Conservation (phyloP, 345 rosid species). For the Eucalyptus fibrosa region DNA sequence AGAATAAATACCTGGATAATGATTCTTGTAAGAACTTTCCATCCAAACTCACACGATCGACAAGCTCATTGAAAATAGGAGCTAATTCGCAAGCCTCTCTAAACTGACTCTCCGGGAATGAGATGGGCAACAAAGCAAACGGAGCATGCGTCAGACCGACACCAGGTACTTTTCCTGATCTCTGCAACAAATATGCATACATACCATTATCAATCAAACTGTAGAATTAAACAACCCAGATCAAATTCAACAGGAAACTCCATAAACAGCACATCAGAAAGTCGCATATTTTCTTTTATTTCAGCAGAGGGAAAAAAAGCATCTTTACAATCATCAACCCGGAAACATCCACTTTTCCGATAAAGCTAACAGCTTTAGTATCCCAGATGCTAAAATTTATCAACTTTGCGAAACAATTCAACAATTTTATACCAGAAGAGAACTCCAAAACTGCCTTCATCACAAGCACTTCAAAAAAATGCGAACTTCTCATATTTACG, state of each 20-base stretch:
- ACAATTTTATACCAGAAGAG: not conserved
- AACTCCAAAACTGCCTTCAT: not conserved
- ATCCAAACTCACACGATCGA: slow-evolving; percentile 95
- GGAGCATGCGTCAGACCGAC: slow-evolving; percentile 95
- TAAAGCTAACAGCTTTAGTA: not conserved
- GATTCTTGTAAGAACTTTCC: slow-evolving; percentile 75
- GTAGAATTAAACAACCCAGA: not conserved
- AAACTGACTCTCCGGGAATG: slow-evolving; percentile 66
- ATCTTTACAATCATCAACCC: not conserved
- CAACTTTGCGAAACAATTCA: not conserved
- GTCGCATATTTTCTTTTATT: not conserved
- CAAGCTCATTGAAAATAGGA: slow-evolving; percentile 83
- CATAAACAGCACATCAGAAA: not conserved
- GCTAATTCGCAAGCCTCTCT: slow-evolving; percentile 83
- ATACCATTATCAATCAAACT: not conserved
- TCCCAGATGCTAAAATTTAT: not conserved
- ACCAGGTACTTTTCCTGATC: slow-evolving; percentile 83
- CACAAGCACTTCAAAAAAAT: not conserved
- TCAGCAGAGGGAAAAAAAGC: not conserved
- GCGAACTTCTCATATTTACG: not conserved
- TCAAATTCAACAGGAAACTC: not conserved
- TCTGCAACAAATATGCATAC: slow-evolving; percentile 16
- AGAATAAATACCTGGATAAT: slow-evolving; percentile 48
- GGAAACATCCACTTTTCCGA: not conserved
- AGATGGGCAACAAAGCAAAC: slow-evolving; percentile 57